These are phyloP conservation scores for Termitomyces sp. DNA, from an alignment of 1,284 basidiomycete genomes.

Conservation along the genomic window DNA sequence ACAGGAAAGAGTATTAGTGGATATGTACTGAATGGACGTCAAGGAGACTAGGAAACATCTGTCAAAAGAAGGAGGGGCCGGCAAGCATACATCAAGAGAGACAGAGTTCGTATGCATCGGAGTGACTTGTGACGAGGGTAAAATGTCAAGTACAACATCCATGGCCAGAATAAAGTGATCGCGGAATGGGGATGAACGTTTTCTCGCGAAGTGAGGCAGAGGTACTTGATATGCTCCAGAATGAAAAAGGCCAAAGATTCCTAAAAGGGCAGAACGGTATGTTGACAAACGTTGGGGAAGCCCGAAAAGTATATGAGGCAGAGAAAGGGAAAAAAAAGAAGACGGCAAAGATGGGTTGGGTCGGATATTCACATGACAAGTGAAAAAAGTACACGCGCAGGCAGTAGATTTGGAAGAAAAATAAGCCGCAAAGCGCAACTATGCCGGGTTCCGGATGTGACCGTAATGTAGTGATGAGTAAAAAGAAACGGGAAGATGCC, in stretches of 20 bases:
- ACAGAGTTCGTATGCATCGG: slow-evolving; percentile 12
- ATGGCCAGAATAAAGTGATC: not conserved
- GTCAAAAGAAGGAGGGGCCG: slow-evolving; percentile 13
- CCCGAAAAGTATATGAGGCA: slow-evolving; percentile 21
- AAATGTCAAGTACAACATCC: not conserved
- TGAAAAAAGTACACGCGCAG: slow-evolving; percentile 31
- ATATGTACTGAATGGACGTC: slow-evolving; percentile 13
- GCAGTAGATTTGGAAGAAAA: slow-evolving; percentile 24
- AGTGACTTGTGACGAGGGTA: not conserved
- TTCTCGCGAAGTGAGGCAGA: slow-evolving; percentile 9
- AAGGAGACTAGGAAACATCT: slow-evolving; percentile 13
- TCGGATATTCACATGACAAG: slow-evolving; percentile 30
- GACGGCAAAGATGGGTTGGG: slow-evolving; percentile 19
- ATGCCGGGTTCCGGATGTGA: slow-evolving; percentile 24
- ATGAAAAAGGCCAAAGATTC: slow-evolving; percentile 23
- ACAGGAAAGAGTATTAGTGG: slow-evolving; percentile 19
- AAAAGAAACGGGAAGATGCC: slow-evolving; percentile 12
- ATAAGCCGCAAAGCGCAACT: slow-evolving; percentile 29
- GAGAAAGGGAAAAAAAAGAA: too few relatives aligned
- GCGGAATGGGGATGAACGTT: not conserved
- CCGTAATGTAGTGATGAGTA: slow-evolving; percentile 27
- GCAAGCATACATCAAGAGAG: slow-evolving; percentile 11
- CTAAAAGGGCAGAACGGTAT: slow-evolving; percentile 59
- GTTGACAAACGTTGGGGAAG: slow-evolving; percentile 41
- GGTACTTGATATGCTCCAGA: slow-evolving; percentile 17